These are phyloP conservation scores for Sporopachydermia lactativora DNA, from an alignment of 805 yeast species.

Conservation along the genomic window DNA sequence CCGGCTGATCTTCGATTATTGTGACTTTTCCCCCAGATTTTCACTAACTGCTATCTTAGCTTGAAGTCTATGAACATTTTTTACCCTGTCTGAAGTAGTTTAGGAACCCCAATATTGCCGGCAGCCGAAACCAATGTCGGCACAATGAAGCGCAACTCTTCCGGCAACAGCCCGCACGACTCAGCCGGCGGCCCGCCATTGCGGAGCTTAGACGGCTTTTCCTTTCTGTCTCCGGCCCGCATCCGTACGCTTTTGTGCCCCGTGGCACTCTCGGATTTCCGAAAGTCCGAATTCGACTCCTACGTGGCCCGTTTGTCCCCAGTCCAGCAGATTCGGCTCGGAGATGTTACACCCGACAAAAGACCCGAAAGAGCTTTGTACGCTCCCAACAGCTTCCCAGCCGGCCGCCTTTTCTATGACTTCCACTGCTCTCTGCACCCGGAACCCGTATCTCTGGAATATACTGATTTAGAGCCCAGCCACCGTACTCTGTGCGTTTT, in stretches of 20 bases:
- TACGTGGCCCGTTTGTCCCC: conserved; percentile 31
- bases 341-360: conserved; percentile 58
- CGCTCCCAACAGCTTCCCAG: conserved; percentile 78
- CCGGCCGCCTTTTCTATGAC: conserved; percentile 56
- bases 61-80: too few relatives aligned
- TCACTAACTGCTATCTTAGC: too few relatives aligned
- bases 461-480: background rate
- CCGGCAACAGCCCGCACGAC: too few relatives aligned
- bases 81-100: too few relatives aligned
- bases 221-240: conserved; percentile 21
- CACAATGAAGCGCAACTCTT: too few relatives aligned
- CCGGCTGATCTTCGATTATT: too few relatives aligned
- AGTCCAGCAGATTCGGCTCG: conserved; percentile 50
- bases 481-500: conserved; percentile 15
- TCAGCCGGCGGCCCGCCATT: too few relatives aligned
- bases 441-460: background rate
- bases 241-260: conserved; percentile 62
- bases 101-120: too few relatives aligned
- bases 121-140: too few relatives aligned
- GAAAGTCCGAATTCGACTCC: conserved; percentile 25
- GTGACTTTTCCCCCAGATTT: too few relatives aligned
- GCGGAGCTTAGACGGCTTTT: too few relatives aligned
- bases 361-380: conserved; percentile 34
- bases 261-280: conserved; percentile 29
- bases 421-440: conserved; percentile 18